Percentiles rank a stretch among this genome's conserved stretches.
Conservation (phyloP, 2,329 filamentous ascomycete species). For the Sporothrix dimorphospora region DNA sequence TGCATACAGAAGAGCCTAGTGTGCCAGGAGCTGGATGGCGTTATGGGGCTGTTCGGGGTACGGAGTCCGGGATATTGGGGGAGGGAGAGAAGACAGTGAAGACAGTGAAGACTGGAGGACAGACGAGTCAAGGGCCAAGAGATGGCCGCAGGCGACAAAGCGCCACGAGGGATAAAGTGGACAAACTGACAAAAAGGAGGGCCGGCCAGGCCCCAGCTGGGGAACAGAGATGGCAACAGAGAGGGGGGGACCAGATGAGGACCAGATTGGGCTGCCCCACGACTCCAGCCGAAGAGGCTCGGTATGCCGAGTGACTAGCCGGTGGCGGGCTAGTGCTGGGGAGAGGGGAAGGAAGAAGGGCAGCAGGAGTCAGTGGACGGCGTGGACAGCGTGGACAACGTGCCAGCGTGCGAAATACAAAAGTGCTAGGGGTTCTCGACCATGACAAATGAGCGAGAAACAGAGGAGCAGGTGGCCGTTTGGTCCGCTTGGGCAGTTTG, state of each 20-base stretch:
- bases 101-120: neutral
- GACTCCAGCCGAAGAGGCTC: conserved; percentile 26
- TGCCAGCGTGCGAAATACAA: neutral
- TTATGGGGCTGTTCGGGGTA: neutral
- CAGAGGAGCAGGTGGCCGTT: neutral
- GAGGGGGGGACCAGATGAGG: neutral
- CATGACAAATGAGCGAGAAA: neutral
- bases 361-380: neutral
- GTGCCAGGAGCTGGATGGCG: neutral
- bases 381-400: neutral
- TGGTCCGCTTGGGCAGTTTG: neutral
- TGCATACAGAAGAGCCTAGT: conserved; percentile 19
- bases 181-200: neutral
- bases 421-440: neutral
- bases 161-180: neutral
- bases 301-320: neutral
- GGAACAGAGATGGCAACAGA: neutral
- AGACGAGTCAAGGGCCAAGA: conserved; percentile 19
- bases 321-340: neutral
- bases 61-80: neutral
- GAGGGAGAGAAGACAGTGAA: neutral
- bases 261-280: conserved; percentile 10
- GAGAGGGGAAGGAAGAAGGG: conserved; percentile 2
- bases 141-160: neutral
- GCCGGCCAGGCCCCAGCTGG: neutral